Conservation (phyloP, 2,329 filamentous ascomycete genomes). For the Paramyrothecium sp. region DNA sequence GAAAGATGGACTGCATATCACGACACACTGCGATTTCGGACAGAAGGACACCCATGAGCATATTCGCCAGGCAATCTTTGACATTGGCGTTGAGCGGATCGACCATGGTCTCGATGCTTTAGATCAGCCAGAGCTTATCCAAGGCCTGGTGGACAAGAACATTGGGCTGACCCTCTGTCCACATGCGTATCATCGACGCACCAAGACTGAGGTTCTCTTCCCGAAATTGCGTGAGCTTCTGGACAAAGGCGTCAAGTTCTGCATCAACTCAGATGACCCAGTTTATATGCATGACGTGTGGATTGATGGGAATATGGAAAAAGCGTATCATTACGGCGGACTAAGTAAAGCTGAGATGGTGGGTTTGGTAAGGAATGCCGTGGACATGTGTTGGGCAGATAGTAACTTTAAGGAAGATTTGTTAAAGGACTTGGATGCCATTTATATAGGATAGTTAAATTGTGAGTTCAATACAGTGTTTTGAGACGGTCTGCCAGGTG, state of each 20-base stretch:
- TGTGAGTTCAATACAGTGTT: too few relatives aligned
- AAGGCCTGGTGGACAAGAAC: slow-evolving; percentile 50
- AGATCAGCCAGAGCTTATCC: slow-evolving; percentile 56
- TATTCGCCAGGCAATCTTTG: slow-evolving; percentile 60
- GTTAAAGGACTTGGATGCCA: slow-evolving; percentile 18
- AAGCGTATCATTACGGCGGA: slow-evolving; percentile 37
- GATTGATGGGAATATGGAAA: slow-evolving; percentile 44
- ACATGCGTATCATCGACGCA: slow-evolving; percentile 15
- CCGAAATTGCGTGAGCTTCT: slow-evolving; percentile 48
- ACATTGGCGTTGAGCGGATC: slow-evolving; percentile 61
- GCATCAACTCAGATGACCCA: slow-evolving; percentile 70
- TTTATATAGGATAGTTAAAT: too few relatives aligned
- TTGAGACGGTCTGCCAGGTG: too few relatives aligned
- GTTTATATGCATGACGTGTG: slow-evolving; percentile 59
- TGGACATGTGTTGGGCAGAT: slow-evolving; percentile 45
- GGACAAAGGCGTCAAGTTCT: slow-evolving; percentile 61
- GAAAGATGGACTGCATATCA: slow-evolving; percentile 41
- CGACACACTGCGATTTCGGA: slow-evolving; percentile 50
- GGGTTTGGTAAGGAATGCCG: slow-evolving; percentile 36
- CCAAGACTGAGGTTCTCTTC: slow-evolving; percentile 45
- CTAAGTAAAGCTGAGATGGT: slow-evolving; percentile 41
- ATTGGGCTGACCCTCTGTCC: slow-evolving; percentile 70
- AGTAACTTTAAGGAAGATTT: slow-evolving; percentile 30
- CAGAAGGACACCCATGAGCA: slow-evolving; percentile 46
- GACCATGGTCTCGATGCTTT: slow-evolving; percentile 70